Base-by-base conservation (phyloP, 2,329 filamentous ascomycete genomes). In the Talaromyces sp. region DNA sequence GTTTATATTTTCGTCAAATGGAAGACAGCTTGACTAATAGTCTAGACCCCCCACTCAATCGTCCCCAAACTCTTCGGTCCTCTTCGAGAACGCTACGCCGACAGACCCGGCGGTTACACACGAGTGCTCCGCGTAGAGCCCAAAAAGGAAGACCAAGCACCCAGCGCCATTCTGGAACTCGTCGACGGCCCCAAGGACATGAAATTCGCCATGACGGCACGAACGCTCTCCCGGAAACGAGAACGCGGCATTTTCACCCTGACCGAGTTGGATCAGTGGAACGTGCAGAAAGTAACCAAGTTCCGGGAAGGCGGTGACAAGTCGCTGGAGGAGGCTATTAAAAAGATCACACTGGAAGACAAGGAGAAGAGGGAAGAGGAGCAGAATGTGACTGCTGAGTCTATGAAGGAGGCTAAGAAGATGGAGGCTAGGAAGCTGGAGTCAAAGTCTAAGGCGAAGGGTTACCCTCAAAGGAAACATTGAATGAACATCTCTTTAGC, bases 111-210 rank as follows among this genome's bases (percentile, higher is more conserved):
- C 65, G 95, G 95, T 60, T 99, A 98, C 82, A 99, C 95, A 19
- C 91, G 95, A 51, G 91, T 99, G 11, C 86, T 97, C 55, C 91
- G 92, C 68, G 92, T 96, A 66, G 93, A 98, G 78, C 90, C 95
- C 61, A 85, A 90, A 70, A 92, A 93, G 75, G 84, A 85, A 71
- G 93, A 98, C 76, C 92, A 97, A 79, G 93, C 91, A 9, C 85
- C 88, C 65, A 93, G 89, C 36, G 93, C 95, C 25, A 93, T 99
- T 65, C 87, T 99, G 55, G 92, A 98, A 78, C 85, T 99, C 33
- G 93, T 99, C 64, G 95, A 99, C 77, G 93, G 93, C 39, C 92
- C 92, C 36, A 90, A 88, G 74, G 95, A 99, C 77, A 91, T 96
- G 81, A 90, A 93, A 36, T 97, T 97, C 78, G 91, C 92, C 70